Base-by-base conservation (phyloP, 768 basidiomycete genomes). In the Leccinum uliginosum region DNA sequence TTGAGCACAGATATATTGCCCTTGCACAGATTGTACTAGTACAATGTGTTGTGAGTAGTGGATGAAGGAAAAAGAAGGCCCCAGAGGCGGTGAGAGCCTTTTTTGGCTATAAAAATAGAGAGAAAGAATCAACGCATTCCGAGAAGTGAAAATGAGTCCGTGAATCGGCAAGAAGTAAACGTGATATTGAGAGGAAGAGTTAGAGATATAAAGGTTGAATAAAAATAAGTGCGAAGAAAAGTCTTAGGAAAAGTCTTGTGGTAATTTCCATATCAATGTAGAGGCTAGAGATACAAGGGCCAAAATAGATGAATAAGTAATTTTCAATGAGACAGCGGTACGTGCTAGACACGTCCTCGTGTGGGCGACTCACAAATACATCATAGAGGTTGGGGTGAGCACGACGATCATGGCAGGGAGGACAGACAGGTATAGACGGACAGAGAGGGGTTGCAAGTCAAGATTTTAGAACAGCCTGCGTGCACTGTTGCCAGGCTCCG, bases 331-430 rank as follows among this genome's bases (percentile, higher is more conserved):
- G 46, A 34, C 19, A 19, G 19, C 19, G 40, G 19, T 43, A 60
- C 49, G 55, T 44, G 51, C 32, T 27, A 7, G 17, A 43, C 49
- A 51, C 50, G 51, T 38, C 35, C 14, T 38, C 17, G 30, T 19
- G 19, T 19, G 19, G n/a, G 51, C 52, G 44, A 71, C 69, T 65
- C 63, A 67, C 65, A 58, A 43, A 46, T 58, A 19, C 17, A 55
- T 24, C 52, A 32, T 12, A 21, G n/a, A 47, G 32, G 26, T 21
- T 23, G 29, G 30, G 4, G 44, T 26, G 21, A 35, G 11, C 27
- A 34, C 24, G 45, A 45, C 15, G 21, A 29, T 48, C 17, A 7
- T 26, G 51, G 3, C 4, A 50, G 15, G 15, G n/a, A 15, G 30
- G 14, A 29, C 29, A 47, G 32, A 23, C 26, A 44, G 15, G 50